Evolutionary conservation across 768 basidiomycete genomes (phyloP).

Genomic region (Pleurotus tuoliensis): DNA sequence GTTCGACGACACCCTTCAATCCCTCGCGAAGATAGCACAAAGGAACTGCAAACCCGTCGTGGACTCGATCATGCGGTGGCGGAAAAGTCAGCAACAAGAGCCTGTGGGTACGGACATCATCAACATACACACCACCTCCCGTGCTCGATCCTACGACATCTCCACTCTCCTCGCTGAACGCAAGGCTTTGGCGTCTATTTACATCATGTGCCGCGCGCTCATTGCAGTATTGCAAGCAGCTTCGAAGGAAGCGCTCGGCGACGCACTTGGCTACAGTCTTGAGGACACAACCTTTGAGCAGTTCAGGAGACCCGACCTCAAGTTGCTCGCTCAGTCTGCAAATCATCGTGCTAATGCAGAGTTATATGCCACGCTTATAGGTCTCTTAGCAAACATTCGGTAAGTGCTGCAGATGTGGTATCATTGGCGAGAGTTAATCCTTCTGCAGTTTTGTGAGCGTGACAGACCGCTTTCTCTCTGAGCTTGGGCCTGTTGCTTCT

Average conservation of each 20-base stretch:
- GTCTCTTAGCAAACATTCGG: slow-evolving; percentile 79
- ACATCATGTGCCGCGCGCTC: slow-evolving; percentile 86
- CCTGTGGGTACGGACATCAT: slow-evolving; percentile 44
- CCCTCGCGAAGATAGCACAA: slow-evolving; percentile 81
- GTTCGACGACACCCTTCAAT: slow-evolving; percentile 83
- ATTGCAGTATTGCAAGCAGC: slow-evolving; percentile 71
- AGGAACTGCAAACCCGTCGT: slow-evolving; percentile 81
- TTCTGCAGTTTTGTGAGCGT: slow-evolving; percentile 76
- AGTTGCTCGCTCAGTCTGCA: slow-evolving; percentile 58
- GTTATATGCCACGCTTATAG: slow-evolving; percentile 79
- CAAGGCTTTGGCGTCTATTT: slow-evolving; percentile 79
- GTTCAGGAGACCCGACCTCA: slow-evolving; percentile 67
- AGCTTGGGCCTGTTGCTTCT: slow-evolving; percentile 69
- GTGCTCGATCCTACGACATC: slow-evolving; percentile 41
- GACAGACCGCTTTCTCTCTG: slow-evolving; percentile 85
- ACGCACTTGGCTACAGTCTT: slow-evolving; percentile 72
- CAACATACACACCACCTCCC: slow-evolving; percentile 38
- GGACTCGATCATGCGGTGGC: slow-evolving; percentile 86
- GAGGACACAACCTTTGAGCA: slow-evolving; percentile 89
- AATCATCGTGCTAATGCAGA: slow-evolving; percentile 83
- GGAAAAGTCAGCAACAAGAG: slow-evolving; percentile 68
- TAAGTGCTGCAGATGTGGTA: slow-evolving; percentile 28
- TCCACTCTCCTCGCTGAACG: slow-evolving; percentile 59
- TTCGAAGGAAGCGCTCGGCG: slow-evolving; percentile 74
- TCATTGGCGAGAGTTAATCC: background rate